Base-by-base conservation (phyloP, 2,329 filamentous ascomycete species). In the Cercospora beticola region DNA sequence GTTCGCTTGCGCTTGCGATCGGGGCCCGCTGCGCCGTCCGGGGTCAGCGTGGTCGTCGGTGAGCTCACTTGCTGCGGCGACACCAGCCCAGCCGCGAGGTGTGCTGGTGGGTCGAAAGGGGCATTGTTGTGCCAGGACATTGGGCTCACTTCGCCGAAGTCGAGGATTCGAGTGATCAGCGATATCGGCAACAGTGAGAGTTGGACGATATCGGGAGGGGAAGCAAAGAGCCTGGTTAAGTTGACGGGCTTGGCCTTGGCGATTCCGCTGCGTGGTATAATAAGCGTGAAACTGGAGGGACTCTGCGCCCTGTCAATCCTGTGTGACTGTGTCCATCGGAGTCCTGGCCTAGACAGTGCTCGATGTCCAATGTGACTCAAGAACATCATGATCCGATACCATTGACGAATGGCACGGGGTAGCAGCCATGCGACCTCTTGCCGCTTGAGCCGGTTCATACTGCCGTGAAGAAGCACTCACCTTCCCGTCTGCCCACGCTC, bases 41-140 rank as follows among this genome's bases (percentile, higher is more conserved):
- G 21, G 23, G 59, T 57, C 30, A 69, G 69, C 59, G 68, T 65
- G 54, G 69, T 69, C 28, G 68, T 63, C 52, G 65, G 66, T 56
- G 66, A 68, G 68, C 52, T 65, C 65, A 59, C 67, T 66, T 68
- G 71, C 52, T 68, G 67, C 66, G 70, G 71, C 66, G 69, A 67
- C 54, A 65, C 58, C 65, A 70, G 67, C 36, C 65, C 67, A 9
- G 63, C 46, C 28, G 65, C 46, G 18, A 62, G 59, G 18, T 62
- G 59, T 40, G 30, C 23, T 33, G 71, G 73, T 68, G 69, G 66
- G 66, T 76, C 74, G 62, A 75, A 75, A 52, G 70, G 62, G 46
- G 67, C 71, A 43, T 69, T 70, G 60, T 62, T 54, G 67, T 72
- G 70, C 73, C 73, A 75, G 68, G 73, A 74, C 72, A 76, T 74